A percentile compares a stretch with the other conserved stretches of the same genome.
These are phyloP conservation scores for Pseudoperonospora humuli DNA, from an alignment of 352 stramenopile species.

Conservation along the genomic window DNA sequence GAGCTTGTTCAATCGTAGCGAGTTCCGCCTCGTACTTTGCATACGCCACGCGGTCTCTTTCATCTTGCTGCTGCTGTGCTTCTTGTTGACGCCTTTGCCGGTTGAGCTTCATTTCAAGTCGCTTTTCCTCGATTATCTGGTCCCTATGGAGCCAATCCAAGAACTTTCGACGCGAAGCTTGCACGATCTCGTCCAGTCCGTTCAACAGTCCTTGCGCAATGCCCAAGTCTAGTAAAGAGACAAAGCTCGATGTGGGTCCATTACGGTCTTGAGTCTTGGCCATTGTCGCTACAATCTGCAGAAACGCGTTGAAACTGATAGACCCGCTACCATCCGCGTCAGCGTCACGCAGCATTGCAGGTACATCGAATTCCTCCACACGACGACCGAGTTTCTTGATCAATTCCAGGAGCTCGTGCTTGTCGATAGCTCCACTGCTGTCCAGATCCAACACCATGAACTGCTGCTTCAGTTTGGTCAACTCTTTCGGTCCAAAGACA, in stretches of 20 bases:
- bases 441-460: slow-evolving; percentile 65
- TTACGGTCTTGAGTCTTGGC: slow-evolving; percentile 26
- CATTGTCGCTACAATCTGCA: slow-evolving; percentile 58
- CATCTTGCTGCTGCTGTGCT: slow-evolving; percentile 33
- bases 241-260: slow-evolving; percentile 34
- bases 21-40: slow-evolving; percentile 37
- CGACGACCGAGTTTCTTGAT: slow-evolving; percentile 56
- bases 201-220: slow-evolving; percentile 60
- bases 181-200: slow-evolving; percentile 52
- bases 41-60: slow-evolving; percentile 34
- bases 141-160: no score
- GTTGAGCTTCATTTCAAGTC: slow-evolving; percentile 46
- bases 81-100: slow-evolving; percentile 39
- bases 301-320: slow-evolving; percentile 69
- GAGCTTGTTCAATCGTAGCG: no score
- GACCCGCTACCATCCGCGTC: slow-evolving; percentile 55
- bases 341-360: slow-evolving; percentile 54
- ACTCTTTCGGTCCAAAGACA: slow-evolving; percentile 55
- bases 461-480: slow-evolving; percentile 57
- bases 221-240: slow-evolving; percentile 39
- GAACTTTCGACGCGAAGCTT: slow-evolving; percentile 36
- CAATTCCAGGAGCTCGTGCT: slow-evolving; percentile 48
- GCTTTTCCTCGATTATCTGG: slow-evolving; percentile 59
- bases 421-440: slow-evolving; percentile 65
- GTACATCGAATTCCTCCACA: slow-evolving; percentile 37